Evolutionary conservation across 805 yeast genomes (phyloP), one percentile per base, ranked within the genome.

Genomic region (Wickerhamiella qilinensis): DNA sequence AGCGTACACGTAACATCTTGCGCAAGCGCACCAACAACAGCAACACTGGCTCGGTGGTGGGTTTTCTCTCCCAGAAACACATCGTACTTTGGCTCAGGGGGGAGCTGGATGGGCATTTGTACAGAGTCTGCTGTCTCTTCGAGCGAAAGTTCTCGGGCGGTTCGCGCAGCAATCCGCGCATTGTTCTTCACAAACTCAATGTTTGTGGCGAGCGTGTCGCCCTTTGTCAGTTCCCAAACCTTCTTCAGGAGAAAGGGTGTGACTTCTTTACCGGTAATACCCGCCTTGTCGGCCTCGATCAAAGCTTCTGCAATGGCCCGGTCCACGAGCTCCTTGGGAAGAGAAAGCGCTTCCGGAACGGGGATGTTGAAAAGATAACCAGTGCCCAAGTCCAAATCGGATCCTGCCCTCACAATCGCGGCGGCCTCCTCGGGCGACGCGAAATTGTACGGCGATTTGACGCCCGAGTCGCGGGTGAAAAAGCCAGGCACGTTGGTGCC

Each of bases 341-440:
- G 56, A 0, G 93, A 83, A 29, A 66, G 55, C 3, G 69, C 68
- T 7, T 50, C 54, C 0, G 93, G 93, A 0, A 93, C 86, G 0
- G 94, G 94, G 9, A 81, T 67, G 53, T 94, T 84, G 47, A 84
- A 73, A 9, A 85, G 67, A 42, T 65, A 71, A 1, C 94, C 94
- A n/a, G 77, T 69, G 0, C 62, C 50, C 42, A 82, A 58, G 0
- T 62, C 59, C 67, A 84, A 62, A 2, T 49, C 39, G 7, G 62
- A 56, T 16, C 71, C 73, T 15, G 58, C 55, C 20, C 45, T 56
- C 14, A 84, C 65, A 32, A 78, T 63, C 5, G 55, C 49, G 0
- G 94, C 94, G 1, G 88, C 84, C 16, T 71, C 69, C 2, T 43
- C 42, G 38, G 73, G 67, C 3, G 62, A 46, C n/a, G 54, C 48